Evolutionary conservation across 345 rosid genomes (phyloP).

Genomic region (Citrus trifoliata): DNA sequence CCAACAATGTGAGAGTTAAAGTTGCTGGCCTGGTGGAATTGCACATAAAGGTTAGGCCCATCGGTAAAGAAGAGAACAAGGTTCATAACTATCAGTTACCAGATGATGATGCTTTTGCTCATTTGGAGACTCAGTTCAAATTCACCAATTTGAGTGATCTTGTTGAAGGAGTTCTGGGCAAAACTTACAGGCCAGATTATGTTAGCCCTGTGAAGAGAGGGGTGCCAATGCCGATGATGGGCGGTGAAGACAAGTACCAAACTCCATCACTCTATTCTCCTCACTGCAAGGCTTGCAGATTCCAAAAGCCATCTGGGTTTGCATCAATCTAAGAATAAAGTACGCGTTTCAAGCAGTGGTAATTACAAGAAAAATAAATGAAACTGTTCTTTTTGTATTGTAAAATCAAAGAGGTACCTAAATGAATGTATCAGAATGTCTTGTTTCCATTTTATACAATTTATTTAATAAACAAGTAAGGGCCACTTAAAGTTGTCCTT

Average conservation of each 20-base stretch:
- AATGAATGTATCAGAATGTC: slow-evolving; percentile 4
- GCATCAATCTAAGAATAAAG: neutral
- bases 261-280: slow-evolving; percentile 53
- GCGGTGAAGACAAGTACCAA: slow-evolving; percentile 64
- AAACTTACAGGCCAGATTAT: slow-evolving; percentile 59
- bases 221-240: slow-evolving; percentile 73
- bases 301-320: slow-evolving; percentile 23
- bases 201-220: slow-evolving; percentile 63
- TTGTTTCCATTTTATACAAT: neutral
- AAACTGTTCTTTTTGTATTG: neutral
- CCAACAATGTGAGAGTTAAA: slow-evolving; percentile 38
- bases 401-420: neutral
- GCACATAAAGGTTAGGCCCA: slow-evolving; percentile 49
- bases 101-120: slow-evolving; percentile 56
- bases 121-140: slow-evolving; percentile 66
- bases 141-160: slow-evolving; percentile 41
- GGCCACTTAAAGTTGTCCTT: neutral
- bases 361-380: slow-evolving; percentile 2
- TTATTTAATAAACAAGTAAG: neutral
- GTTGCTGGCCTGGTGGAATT: slow-evolving; percentile 43
- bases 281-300: slow-evolving; percentile 49
- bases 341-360: neutral
- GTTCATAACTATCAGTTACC: slow-evolving; percentile 62
- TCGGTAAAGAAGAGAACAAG: slow-evolving; percentile 49
- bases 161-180: slow-evolving; percentile 70